Percentiles rank a stretch among this genome's conserved stretches.
Evolutionary conservation across 1,284 basidiomycete species (phyloP).

Genomic region (Trametes versicolor): DNA sequence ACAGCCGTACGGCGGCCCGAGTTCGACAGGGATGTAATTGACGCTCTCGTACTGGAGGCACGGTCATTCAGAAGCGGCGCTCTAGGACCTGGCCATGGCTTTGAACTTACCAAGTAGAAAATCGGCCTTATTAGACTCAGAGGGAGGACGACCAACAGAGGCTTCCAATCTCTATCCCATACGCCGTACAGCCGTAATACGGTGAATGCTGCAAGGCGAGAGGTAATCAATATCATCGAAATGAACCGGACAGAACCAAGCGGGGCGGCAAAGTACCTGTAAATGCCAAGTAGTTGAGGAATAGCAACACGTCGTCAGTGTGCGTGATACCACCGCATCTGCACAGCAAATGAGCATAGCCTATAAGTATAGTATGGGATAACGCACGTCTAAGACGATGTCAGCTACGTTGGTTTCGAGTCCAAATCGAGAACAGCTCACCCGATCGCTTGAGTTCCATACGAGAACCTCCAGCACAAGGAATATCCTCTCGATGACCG

Average conservation of each 20-base stretch:
- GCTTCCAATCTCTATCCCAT: slow-evolving; percentile 26
- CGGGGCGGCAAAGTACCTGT: not conserved
- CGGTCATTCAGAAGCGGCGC: not conserved
- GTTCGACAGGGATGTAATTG: slow-evolving; percentile 6
- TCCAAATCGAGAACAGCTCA: not conserved
- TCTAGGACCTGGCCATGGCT: not conserved
- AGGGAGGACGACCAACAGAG: slow-evolving; percentile 20
- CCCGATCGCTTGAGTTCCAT: slow-evolving; percentile 15
- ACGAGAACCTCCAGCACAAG: slow-evolving; percentile 13
- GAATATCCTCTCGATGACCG: slow-evolving; percentile 19
- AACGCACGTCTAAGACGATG: not conserved
- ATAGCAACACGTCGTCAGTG: slow-evolving; percentile 12
- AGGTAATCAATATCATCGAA: not conserved
- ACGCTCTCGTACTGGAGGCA: slow-evolving; percentile 12
- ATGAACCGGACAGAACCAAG: too few relatives aligned
- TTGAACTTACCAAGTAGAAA: slow-evolving; percentile 11
- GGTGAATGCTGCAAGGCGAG: slow-evolving; percentile 16
- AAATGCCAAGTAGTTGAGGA: slow-evolving; percentile 23
- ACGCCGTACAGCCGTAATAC: slow-evolving; percentile 21
- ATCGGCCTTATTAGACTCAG: slow-evolving; percentile 19
- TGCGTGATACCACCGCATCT: slow-evolving; percentile 20
- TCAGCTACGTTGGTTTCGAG: not conserved
- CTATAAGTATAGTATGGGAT: too few relatives aligned
- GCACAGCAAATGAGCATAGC: not conserved
- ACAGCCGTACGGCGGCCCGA: slow-evolving; percentile 13